Evolutionary conservation across 116 monocot genomes (phyloP).

Genomic region (Dioscorea cayenensis): DNA sequence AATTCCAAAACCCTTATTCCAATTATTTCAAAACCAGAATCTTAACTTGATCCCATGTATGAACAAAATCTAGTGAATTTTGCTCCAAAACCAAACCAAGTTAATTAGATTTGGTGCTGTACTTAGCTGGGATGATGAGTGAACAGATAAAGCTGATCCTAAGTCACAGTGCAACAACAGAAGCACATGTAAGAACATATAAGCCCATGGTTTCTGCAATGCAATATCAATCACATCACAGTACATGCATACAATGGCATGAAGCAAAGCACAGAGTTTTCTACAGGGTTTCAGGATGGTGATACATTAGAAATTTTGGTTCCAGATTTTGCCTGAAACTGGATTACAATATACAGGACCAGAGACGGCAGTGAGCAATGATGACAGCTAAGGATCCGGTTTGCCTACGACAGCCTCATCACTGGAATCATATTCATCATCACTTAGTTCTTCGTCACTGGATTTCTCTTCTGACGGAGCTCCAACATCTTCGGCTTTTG

Average conservation of each 20-base stretch:
- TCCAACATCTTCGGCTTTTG: conserved; percentile 51
- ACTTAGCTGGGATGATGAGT: too few species aligned
- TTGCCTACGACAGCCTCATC: conserved; percentile 76
- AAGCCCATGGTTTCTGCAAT: too few species aligned
- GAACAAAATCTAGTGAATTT: too few species aligned
- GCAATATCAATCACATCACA: background rate
- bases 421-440: conserved; percentile 60
- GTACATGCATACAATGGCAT: background rate
- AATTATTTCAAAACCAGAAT: too few species aligned
- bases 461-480: conserved; percentile 52
- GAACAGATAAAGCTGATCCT: too few species aligned
- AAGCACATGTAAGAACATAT: too few species aligned
- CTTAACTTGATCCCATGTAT: too few species aligned
- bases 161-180: too few species aligned
- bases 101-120: too few species aligned
- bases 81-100: too few species aligned
- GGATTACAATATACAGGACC: background rate
- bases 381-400: conserved; percentile 44
- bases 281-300: background rate
- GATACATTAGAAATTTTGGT: background rate
- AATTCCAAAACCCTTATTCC: too few species aligned
- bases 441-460: conserved; percentile 76
- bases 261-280: background rate
- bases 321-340: conserved; percentile 1
- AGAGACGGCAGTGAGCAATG: background rate